A percentile compares a stretch with the other conserved stretches of the same genome.
These are phyloP conservation scores for Oryza glaberrima DNA, from an alignment of 176 grass and related monocot species.

Conservation along the genomic window DNA sequence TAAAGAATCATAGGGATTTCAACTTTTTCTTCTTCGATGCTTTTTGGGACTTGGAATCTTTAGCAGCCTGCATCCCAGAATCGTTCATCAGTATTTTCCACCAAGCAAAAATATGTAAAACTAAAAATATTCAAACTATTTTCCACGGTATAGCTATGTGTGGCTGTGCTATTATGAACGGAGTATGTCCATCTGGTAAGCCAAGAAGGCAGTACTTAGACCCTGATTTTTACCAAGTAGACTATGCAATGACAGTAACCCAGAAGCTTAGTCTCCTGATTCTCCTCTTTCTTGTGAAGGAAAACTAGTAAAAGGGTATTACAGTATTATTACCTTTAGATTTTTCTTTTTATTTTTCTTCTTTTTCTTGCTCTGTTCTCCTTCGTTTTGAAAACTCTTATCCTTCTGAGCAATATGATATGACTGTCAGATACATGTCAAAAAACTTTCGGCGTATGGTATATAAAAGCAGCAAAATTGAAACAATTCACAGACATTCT, in stretches of 20 bases:
- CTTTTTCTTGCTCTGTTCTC: slow-evolving; percentile 48
- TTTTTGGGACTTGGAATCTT: slow-evolving; percentile 26
- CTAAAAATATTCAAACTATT: neutral
- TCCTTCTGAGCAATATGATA: slow-evolving; percentile 45
- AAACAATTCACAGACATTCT: slow-evolving; percentile 19
- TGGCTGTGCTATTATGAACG: neutral
- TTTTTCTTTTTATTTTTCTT: slow-evolving; percentile 75
- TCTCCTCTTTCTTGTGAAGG: neutral
- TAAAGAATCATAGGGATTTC: slow-evolving; percentile 34
- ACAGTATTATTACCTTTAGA: slow-evolving; percentile 47
- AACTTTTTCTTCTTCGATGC: slow-evolving; percentile 37
- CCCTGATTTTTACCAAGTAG: slow-evolving; percentile 12
- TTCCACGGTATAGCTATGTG: neutral
- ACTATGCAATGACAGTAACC: neutral
- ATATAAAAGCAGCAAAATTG: neutral
- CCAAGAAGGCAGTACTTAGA: neutral
- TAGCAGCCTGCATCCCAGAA: slow-evolving; percentile 42
- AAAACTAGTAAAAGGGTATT: neutral
- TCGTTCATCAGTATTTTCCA: neutral
- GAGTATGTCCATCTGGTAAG: neutral
- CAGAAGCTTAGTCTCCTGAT: neutral
- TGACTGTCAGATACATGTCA: slow-evolving; percentile 19
- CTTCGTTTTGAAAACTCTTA: slow-evolving; percentile 43
- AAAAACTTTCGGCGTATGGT: neutral
- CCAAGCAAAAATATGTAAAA: neutral